Evolutionary conservation across 352 stramenopile genomes (phyloP).

Genomic region (Phytophthora chlamydospora): DNA sequence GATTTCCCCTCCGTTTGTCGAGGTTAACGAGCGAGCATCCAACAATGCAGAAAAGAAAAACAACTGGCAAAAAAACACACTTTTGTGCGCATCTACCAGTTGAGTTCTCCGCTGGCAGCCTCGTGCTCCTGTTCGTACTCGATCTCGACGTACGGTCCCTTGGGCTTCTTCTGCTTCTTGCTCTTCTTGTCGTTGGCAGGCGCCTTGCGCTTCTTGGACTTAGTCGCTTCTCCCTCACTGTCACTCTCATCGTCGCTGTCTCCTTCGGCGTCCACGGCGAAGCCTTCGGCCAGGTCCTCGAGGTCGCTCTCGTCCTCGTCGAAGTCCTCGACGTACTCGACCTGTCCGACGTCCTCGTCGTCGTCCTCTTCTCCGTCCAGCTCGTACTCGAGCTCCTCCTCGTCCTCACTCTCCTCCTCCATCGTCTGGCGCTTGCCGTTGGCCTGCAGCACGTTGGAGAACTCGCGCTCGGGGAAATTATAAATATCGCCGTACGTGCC

Average conservation of each 20-base stretch:
- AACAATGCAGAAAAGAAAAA: not conserved
- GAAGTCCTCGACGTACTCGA: constrained; percentile 89
- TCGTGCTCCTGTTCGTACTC: constrained; percentile 88
- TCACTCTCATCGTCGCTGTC: constrained; percentile 51
- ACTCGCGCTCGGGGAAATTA: constrained; percentile 97
- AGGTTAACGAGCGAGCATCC: constrained; percentile 13
- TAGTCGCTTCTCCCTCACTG: constrained; percentile 44
- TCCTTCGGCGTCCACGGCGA: constrained; percentile 62
- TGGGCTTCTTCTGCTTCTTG: constrained; percentile 79
- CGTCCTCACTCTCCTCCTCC: constrained; percentile 90
- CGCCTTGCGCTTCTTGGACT: constrained; percentile 77
- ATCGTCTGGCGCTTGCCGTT: constrained; percentile 90
- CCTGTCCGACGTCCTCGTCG: constrained; percentile 49
- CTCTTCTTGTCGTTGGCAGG: constrained; percentile 38
- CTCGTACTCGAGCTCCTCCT: constrained; percentile 69
- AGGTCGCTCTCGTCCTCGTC: constrained; percentile 95
- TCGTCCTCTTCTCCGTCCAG: constrained; percentile 59
- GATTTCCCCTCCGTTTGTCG: constrained; percentile 23
- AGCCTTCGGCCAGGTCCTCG: constrained; percentile 80
- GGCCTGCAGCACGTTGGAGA: constrained; percentile 86
- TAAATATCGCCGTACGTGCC: constrained; percentile 99
- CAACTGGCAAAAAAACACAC: constrained; percentile 14
- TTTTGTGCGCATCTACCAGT: constrained; percentile 47
- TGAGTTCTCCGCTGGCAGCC: constrained; percentile 45
- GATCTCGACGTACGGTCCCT: constrained; percentile 85